Conservation (phyloP, 1,284 basidiomycete genomes). For the Acaromyces ingoldii region DNA sequence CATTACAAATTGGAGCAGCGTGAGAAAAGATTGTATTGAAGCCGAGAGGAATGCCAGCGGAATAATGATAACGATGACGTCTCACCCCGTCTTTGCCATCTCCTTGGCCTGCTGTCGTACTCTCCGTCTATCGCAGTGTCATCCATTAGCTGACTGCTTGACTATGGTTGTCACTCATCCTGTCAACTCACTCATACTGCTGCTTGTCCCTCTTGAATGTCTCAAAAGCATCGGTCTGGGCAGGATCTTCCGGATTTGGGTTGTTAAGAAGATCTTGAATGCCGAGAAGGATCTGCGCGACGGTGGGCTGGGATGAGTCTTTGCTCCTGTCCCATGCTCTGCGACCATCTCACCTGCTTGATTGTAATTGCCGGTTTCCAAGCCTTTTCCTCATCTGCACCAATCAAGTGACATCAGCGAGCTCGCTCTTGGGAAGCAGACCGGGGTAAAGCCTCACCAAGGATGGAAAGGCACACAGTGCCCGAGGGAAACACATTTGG, state of each 20-base stretch:
- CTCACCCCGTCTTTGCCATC: too few relatives aligned
- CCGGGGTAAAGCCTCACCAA: slow-evolving; percentile 52
- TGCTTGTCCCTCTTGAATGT: slow-evolving; percentile 73
- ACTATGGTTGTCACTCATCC: too few relatives aligned
- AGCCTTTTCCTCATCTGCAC: slow-evolving; percentile 84
- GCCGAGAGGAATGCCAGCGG: too few relatives aligned
- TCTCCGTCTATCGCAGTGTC: slow-evolving; percentile 14
- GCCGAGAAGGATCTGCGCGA: slow-evolving; percentile 76
- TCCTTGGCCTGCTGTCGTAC: slow-evolving; percentile 31
- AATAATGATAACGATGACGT: too few relatives aligned
- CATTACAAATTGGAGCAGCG: too few relatives aligned
- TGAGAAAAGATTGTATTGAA: too few relatives aligned
- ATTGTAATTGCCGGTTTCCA: slow-evolving; percentile 99
- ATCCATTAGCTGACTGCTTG: too few relatives aligned
- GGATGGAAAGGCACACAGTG: slow-evolving; percentile 93
- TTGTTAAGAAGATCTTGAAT: slow-evolving; percentile 91
- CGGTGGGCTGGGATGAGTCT: neutral
- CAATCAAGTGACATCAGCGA: too few relatives aligned
- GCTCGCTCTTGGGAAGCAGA: neutral
- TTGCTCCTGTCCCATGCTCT: neutral
- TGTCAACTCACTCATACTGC: slow-evolving; percentile 45
- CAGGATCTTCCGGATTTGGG: slow-evolving; percentile 89
- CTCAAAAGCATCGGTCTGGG: slow-evolving; percentile 93
- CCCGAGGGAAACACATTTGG: slow-evolving; percentile 99
- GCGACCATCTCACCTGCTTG: slow-evolving; percentile 69